phyloP scores from a whole-genome alignment of 75 land plant species.

The Azolla pinnata region DNA sequence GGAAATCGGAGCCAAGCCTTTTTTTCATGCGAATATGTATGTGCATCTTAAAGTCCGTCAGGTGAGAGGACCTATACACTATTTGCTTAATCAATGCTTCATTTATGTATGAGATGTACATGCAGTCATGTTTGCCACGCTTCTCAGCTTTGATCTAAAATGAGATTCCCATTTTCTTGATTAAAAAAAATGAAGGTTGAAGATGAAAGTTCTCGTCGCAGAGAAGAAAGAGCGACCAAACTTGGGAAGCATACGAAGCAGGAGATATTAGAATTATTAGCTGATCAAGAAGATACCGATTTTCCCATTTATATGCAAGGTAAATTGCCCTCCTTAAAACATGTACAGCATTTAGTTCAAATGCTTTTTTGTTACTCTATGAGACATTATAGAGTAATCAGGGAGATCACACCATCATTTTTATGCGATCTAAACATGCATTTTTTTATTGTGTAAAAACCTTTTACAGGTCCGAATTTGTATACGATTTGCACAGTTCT shows the following conservation, averaged over 20 bases:
- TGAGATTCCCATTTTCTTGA: slow-evolving; percentile 3
- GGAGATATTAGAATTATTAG: slow-evolving; percentile 60
- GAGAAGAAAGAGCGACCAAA: slow-evolving; percentile 52
- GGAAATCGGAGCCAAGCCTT: slow-evolving; percentile 49
- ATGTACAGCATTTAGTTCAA: no score
- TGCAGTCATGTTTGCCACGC: no score
- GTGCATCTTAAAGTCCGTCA: slow-evolving; percentile 63
- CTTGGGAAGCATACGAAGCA: slow-evolving; percentile 38
- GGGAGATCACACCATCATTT: no score
- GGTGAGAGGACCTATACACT: no score
- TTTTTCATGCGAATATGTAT: slow-evolving; percentile 98
- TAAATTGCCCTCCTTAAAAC: no score
- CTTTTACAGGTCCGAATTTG: slow-evolving; percentile 61
- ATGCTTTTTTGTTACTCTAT: not conserved
- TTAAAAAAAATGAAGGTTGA: slow-evolving; percentile 35
- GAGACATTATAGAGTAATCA: no score
- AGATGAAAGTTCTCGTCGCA: slow-evolving; percentile 65
- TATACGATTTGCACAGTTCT: slow-evolving; percentile 66
- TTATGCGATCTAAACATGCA: no score
- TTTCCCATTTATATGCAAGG: slow-evolving; percentile 92
- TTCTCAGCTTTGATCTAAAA: no score
- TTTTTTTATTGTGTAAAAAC: not conserved
- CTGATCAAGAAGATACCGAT: slow-evolving; percentile 36
- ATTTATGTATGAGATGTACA: no score
- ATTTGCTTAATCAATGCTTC: no score